Conservation (phyloP, 495 filamentous ascomycete species). For the Sordaria brevicollis region DNA sequence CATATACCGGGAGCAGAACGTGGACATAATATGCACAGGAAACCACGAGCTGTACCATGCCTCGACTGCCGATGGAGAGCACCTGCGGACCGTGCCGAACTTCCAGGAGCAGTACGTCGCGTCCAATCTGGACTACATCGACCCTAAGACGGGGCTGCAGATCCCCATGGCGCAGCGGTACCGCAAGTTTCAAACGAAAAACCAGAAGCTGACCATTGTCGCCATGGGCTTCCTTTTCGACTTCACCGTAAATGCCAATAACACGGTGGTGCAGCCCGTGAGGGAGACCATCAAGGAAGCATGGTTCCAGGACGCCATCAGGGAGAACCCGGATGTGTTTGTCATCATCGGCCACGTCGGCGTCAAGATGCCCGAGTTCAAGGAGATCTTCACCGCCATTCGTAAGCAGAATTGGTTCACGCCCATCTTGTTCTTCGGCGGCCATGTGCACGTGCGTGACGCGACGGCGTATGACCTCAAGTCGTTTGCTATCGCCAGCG, state of each 20-base stretch:
- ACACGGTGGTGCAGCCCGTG: conserved; percentile 73
- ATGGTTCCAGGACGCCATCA: conserved; percentile 86
- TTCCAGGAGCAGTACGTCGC: conserved; percentile 70
- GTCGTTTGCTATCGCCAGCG: conserved; percentile 74
- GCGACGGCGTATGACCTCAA: conserved; percentile 70
- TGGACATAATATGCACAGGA: conserved; percentile 80
- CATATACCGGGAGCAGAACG: conserved; percentile 68
- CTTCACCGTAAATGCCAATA: conserved; percentile 80
- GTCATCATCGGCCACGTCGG: conserved; percentile 81
- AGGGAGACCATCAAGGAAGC: conserved; percentile 65
- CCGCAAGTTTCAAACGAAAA: conserved; percentile 81
- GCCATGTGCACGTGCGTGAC: conserved; percentile 85
- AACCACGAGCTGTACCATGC: conserved; percentile 92
- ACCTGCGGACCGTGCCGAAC: conserved; percentile 64
- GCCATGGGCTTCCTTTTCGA: conserved; percentile 93
- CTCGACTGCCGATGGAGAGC: conserved; percentile 66
- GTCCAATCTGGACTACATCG: conserved; percentile 85
- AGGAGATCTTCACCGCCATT: conserved; percentile 67
- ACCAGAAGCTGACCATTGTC: conserved; percentile 70
- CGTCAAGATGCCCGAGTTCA: conserved; percentile 67
- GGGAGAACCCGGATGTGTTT: conserved; percentile 79
- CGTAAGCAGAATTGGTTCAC: conserved; percentile 63
- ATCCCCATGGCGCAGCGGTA: conserved; percentile 74
- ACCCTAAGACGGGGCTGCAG: conserved; percentile 53
- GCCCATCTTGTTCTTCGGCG: conserved; percentile 89